These are phyloP conservation scores for Tuber umbilicatum DNA, from an alignment of 495 filamentous ascomycete genomes.

Conservation along the genomic window DNA sequence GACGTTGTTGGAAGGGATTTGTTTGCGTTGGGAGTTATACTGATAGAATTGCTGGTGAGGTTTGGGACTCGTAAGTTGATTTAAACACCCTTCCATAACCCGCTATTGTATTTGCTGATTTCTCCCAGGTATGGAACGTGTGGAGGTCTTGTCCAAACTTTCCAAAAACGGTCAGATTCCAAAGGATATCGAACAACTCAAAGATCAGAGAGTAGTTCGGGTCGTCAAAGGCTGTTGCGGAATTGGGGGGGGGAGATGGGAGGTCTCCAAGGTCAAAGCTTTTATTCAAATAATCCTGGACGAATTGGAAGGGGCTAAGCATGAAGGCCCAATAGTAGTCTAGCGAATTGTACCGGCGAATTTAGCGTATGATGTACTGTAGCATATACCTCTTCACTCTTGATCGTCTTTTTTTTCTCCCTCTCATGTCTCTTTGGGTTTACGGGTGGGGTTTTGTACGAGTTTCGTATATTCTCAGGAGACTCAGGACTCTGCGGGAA, in stretches of 20 bases:
- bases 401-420: background rate
- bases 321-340: background rate
- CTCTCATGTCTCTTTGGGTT: background rate
- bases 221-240: conserved; percentile 25
- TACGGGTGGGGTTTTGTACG: background rate
- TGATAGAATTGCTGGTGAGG: conserved; percentile 21
- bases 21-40: conserved; percentile 30
- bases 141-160: conserved; percentile 10
- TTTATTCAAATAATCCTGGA: background rate
- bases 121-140: conserved; percentile 30
- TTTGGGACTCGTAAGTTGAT: conserved; percentile 24
- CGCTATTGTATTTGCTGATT: background rate
- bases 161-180: conserved; percentile 15
- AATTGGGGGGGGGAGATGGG: conserved; percentile 14
- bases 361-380: background rate
- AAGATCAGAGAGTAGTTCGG: conserved; percentile 8
- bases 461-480: background rate
- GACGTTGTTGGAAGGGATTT: conserved; percentile 26
- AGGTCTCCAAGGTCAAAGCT: background rate
- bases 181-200: conserved; percentile 8
- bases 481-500: background rate
- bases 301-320: background rate
- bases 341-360: background rate
- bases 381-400: background rate
- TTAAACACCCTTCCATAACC: background rate